These are phyloP conservation scores for Nidularia pulvinata DNA, from an alignment of 768 basidiomycete genomes.

Conservation along the genomic window DNA sequence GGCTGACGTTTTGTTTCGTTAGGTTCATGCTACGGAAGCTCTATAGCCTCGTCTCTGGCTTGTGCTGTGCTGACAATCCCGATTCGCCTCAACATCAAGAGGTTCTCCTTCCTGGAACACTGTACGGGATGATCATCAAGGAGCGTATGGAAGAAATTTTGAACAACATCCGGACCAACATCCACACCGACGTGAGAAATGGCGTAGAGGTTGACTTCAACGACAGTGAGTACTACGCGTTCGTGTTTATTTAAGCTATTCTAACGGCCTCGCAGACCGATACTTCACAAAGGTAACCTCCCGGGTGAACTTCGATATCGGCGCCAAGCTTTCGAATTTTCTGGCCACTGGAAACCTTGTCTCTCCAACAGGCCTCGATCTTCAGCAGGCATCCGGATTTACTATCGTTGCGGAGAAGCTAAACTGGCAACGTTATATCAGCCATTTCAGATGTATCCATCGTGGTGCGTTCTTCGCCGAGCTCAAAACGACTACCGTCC, in stretches of 20 bases:
- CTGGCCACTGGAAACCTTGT: constrained; percentile 96
- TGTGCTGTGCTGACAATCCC: constrained; percentile 93
- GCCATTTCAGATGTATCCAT: constrained; percentile 98
- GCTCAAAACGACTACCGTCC: constrained; percentile 96
- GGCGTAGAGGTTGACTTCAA: constrained; percentile 85
- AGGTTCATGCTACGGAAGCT: constrained; percentile 99
- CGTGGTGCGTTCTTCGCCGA: constrained; percentile 99
- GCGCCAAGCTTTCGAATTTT: constrained; percentile 88
- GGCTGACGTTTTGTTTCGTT: not conserved
- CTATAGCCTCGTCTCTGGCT: constrained; percentile 86
- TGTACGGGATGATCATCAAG: constrained; percentile 98
- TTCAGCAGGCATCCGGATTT: constrained; percentile 98
- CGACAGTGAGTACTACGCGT: constrained; percentile 59
- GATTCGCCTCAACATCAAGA: constrained; percentile 99
- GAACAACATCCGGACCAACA: constrained; percentile 66
- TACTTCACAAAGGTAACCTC: constrained; percentile 78
- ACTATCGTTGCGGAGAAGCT: constrained; percentile 99
- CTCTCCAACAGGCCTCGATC: constrained; percentile 92
- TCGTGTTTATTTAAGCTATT: constrained; percentile 1
- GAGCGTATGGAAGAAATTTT: constrained; percentile 93
- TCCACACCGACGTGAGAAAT: constrained; percentile 74
- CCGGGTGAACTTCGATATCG: constrained; percentile 91
- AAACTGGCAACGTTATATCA: constrained; percentile 98
- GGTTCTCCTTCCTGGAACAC: constrained; percentile 87
- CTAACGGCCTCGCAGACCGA: constrained; percentile 45